phyloP scores from a whole-genome alignment of 306 rosid species.

The Geum urbanum region DNA sequence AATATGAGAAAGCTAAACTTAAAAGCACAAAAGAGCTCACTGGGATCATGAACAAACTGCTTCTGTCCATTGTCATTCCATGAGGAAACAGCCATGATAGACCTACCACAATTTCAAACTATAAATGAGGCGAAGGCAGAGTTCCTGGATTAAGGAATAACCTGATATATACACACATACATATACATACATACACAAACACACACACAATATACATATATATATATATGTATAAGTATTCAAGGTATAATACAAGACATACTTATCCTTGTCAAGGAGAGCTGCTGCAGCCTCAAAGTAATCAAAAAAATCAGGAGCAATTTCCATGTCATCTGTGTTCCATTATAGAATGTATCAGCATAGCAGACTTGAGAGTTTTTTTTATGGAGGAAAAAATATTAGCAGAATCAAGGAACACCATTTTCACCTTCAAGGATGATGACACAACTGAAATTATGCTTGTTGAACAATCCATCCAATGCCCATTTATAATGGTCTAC shows the following conservation, averaged over 20 bases:
- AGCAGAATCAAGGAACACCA: conserved; percentile 21
- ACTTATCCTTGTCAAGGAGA: conserved; percentile 93
- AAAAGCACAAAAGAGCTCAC: conserved; percentile 46
- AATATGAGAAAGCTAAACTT: conserved; percentile 14
- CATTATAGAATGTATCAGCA: conserved; percentile 23
- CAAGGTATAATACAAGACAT: conserved; percentile 29
- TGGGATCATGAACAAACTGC: conserved; percentile 88
- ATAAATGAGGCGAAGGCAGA: conserved; percentile 21
- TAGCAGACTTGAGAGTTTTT: not conserved
- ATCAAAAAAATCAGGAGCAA: conserved; percentile 92
- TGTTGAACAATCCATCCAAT: conserved; percentile 74
- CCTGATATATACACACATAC: no score
- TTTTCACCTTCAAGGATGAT: conserved; percentile 93
- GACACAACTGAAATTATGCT: conserved; percentile 71
- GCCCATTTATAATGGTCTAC: conserved; percentile 99
- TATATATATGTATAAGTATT: not conserved
- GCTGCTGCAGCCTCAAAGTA: conserved; percentile 81
- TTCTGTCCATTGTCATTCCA: conserved; percentile 99
- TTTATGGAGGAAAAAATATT: not conserved
- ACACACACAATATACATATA: no score
- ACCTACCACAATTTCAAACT: conserved; percentile 41
- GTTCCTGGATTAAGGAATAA: not conserved
- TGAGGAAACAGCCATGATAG: conserved; percentile 94
- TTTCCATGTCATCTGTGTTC: conserved; percentile 93
- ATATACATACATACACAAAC: no score